These are phyloP conservation scores for Cicer arietinum DNA, from an alignment of 306 rosid genomes.

Conservation along the genomic window DNA sequence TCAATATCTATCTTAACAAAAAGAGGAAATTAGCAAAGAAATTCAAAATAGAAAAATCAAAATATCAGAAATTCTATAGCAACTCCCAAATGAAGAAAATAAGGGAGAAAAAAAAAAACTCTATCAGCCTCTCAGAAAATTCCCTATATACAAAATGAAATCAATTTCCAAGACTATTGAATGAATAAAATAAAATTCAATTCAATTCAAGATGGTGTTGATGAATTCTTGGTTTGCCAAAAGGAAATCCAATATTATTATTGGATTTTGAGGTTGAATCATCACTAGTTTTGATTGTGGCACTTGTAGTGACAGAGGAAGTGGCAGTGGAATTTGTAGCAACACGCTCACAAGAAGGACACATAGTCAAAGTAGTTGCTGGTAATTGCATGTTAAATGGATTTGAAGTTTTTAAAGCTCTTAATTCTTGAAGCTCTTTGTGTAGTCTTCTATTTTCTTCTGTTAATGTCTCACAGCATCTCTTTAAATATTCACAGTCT, in stretches of 20 bases:
- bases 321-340: slow-evolving; percentile 54
- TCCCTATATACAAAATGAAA: slow-evolving; percentile 52
- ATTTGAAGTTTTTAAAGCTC: slow-evolving; percentile 72
- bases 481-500: slow-evolving; percentile 73
- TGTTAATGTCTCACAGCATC: slow-evolving; percentile 74
- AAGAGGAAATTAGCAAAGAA: slow-evolving; percentile 31
- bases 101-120: neutral
- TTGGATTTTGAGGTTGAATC: slow-evolving; percentile 36
- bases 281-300: slow-evolving; percentile 18
- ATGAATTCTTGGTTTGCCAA: slow-evolving; percentile 54
- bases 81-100: neutral
- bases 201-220: slow-evolving; percentile 52
- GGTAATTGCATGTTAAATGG: slow-evolving; percentile 80
- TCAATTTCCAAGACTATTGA: slow-evolving; percentile 17
- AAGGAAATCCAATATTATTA: slow-evolving; percentile 47
- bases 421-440: slow-evolving; percentile 78
- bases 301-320: slow-evolving; percentile 31
- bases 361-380: slow-evolving; percentile 82
- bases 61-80: slow-evolving; percentile 42
- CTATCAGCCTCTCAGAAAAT: slow-evolving; percentile 20
- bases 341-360: slow-evolving; percentile 79
- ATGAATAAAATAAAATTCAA: neutral
- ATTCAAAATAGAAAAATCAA: slow-evolving; percentile 35
- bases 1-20: slow-evolving; percentile 28
- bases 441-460: slow-evolving; percentile 77